Conservation (phyloP, 768 basidiomycete species). For the Epithele typhae region DNA sequence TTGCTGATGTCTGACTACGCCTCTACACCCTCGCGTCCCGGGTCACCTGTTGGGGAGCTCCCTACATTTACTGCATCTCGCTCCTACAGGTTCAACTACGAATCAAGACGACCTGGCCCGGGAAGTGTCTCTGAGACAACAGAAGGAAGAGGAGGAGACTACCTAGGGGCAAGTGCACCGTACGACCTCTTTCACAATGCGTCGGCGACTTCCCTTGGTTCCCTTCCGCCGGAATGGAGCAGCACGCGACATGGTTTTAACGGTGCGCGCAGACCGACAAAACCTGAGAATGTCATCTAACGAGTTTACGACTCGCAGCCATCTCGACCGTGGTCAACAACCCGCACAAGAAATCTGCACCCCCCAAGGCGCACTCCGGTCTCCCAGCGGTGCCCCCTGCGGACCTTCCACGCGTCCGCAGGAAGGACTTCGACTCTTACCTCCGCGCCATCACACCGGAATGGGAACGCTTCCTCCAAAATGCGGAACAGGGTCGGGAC, state of each 20-base stretch:
- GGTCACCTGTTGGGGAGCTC: slow-evolving; percentile 46
- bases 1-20: slow-evolving; percentile 38
- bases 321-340: slow-evolving; percentile 93
- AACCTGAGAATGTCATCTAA: not conserved
- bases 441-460: slow-evolving; percentile 66
- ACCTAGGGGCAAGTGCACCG: slow-evolving; percentile 41
- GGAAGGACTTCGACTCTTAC: slow-evolving; percentile 85
- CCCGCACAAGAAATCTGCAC: slow-evolving; percentile 78
- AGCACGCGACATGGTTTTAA: slow-evolving; percentile 85
- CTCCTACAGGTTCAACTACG: slow-evolving; percentile 76
- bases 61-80: slow-evolving; percentile 44
- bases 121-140: slow-evolving; percentile 72
- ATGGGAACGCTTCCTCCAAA: slow-evolving; percentile 70
- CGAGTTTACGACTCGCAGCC: slow-evolving; percentile 42
- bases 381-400: slow-evolving; percentile 70
- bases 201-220: slow-evolving; percentile 42
- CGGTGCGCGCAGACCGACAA: slow-evolving; percentile 43
- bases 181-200: slow-evolving; percentile 40
- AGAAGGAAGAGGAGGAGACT: slow-evolving; percentile 57
- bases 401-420: slow-evolving; percentile 73
- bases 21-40: slow-evolving; percentile 55
- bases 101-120: slow-evolving; percentile 54
- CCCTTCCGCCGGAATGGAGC: slow-evolving; percentile 68
- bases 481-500: slow-evolving; percentile 28
- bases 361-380: slow-evolving; percentile 82